Evolutionary conservation across 345 rosid genomes (phyloP), one percentile per base, ranked within the genome.

Genomic region (Hevea brasiliensis): DNA sequence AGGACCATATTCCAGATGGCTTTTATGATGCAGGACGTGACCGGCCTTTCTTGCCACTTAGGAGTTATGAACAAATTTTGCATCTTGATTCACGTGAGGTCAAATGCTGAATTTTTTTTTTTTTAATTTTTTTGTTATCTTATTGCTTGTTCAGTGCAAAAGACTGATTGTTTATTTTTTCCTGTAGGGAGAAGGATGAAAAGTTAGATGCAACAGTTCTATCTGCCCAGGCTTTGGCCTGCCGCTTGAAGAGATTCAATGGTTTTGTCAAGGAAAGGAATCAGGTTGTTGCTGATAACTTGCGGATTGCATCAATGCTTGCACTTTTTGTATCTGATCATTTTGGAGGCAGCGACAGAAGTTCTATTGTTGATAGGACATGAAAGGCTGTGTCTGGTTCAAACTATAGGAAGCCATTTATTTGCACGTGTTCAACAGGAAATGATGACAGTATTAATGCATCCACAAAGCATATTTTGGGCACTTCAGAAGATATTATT

Each of bases 1-100:
- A 89, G 71, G 99, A 95, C 79, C 77, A 27, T 61, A 83, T 95
- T 61, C 89, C 92, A 29, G 98, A 95, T 65, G 99, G 99, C 13
- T 95, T 95, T 82, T 95, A 89, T 84, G 99, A 95, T 84, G 98
- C 97, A 6, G 99, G 99, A 45, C 98, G 99, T 14, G 93, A 95
- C 80, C 84, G 95, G 60, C 97, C 97, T 54, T 93, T 95, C 81
- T 74, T 88, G 96, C 76, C 91, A 20, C 75, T 92, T 51, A 75
- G 66, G 61, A 86, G 74, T 68, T 91, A 89, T 71, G 91, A 95
- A 81, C 76, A 88, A 74, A 72, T 75, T 65, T 75, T 89, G 76
- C 86, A 81, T 55, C 90, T 85, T 24, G 96, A 93, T 55, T 87
- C 97, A 12, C 98, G 99, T 37, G 99, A 95, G 87, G 98, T 95